Evolutionary conservation across 306 rosid genomes (phyloP), one percentile per base, ranked within the genome.

Genomic region (Mucuna pruriens): DNA sequence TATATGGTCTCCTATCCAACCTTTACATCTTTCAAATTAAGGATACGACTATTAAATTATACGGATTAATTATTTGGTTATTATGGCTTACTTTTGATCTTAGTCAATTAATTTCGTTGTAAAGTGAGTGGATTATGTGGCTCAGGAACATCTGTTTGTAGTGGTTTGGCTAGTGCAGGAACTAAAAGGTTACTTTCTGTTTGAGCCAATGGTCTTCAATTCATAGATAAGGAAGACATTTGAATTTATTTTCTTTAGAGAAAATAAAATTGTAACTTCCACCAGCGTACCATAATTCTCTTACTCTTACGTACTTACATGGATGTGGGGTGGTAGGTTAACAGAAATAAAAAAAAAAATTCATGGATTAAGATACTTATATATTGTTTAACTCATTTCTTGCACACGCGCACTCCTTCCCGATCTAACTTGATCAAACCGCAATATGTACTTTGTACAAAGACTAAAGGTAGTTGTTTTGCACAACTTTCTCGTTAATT

Each of bases 51-150:
- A 36, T 46, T 57, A 81, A 85, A 77, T 11, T 46, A 82, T 82
- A 25, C 22, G 17, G 7, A 66, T 25, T 62, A 86, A 66, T 25
- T 62, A 86, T 74, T 82, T 74, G 57, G 85, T 71, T 31, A 85
- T 76, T 42, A 76, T 85, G 79, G 25, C 76, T 75, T 61, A 61
- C 81, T 85, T 85, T 78, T 25, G 31, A 73, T 45, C 52, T 60
- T 80, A 85, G 55, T 85, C 54, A 80, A 77, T 71, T 74, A 77
- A 73, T 73, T 73, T 51, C 34, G n/a, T 71, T 81, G 67, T 69
- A 82, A 85, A 85, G 84, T 82, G 84, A 77, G 61, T 58, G 78
- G 64, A 66, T 46, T 72, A 77, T 73, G 84, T 73, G 88, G 78
- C 84, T 85, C 31, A 73, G 78, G 78, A 77, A 72, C 74, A 82